Base-by-base conservation (phyloP, 805 yeast genomes). In the Spencermartinsiella europaea region DNA sequence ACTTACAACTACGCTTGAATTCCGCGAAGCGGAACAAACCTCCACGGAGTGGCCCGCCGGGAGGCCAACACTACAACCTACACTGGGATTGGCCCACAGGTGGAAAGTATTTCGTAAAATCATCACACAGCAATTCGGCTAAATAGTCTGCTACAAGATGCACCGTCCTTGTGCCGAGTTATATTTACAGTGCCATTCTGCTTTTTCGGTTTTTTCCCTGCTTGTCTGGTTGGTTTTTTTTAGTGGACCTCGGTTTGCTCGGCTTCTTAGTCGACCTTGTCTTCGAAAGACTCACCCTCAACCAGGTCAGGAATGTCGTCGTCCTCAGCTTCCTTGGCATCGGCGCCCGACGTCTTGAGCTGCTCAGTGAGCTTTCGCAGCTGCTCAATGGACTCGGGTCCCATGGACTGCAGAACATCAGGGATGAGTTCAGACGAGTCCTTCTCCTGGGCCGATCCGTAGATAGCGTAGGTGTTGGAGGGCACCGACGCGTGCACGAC, bases 361-460 rank as follows among this genome's bases (percentile, higher is more conserved):
- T 85, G 90, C 72, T 85, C 85, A 54, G 97, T 96, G 70, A 91
- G 77, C 73, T 83, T 79, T 68, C 87, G 83, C 71, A 91, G 79
- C 71, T 87, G 82, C 67, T 83, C 85, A 68, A 88, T 81, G 73
- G 93, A 86, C 72, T 91, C 98, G 59, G 95, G 86, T 65, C 97
- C 96, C 73, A 91, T 79, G 77, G 90, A 96, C 62, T 95, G 90
- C 67, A 91, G 80, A 72, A 91, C 88, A 71, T 81, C 84, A 64
- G 98, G 98, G 61, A 91, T 79, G 74, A 93, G 80, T 64, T 90
- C 96, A 58, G 93, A 83, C 65, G 91, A 80, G 58, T 81, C 78
- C 82, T 88, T 90, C 74, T 88, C 93, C 72, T 87, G 93, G 56
- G 95, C 86, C 71, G 83, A 81, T 70, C 99, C 99, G 70, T 88